Percentiles rank a stretch among this genome's conserved stretches.
Conservation (phyloP, 176 grass and related monocot genomes). For the Carex scoparia region DNA sequence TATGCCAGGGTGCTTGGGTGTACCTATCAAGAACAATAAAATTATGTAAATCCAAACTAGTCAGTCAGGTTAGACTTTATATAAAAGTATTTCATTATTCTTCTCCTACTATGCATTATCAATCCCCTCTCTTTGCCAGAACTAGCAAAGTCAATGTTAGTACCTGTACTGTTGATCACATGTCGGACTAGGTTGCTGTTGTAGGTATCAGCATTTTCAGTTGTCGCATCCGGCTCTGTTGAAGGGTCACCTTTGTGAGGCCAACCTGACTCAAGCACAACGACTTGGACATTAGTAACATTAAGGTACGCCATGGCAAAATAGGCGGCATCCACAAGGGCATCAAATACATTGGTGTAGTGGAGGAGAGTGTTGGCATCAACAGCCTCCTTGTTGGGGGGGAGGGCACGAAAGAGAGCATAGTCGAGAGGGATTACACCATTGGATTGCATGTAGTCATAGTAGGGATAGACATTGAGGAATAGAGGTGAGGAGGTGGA, state of each 20-base stretch:
- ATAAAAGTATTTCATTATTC: neutral
- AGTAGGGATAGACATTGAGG: constrained; percentile 97
- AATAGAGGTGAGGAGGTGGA: constrained; percentile 68
- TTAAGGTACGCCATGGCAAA: constrained; percentile 94
- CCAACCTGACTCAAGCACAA: constrained; percentile 92
- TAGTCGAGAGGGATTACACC: constrained; percentile 93
- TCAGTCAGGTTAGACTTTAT: neutral
- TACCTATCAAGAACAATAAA: constrained; percentile 4
- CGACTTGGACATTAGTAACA: constrained; percentile 78
- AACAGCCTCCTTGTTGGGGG: constrained; percentile 94
- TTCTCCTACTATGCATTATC: neutral
- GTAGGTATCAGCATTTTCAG: constrained; percentile 87
- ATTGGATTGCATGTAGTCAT: constrained; percentile 97
- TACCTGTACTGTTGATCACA: constrained; percentile 84
- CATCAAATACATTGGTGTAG: constrained; percentile 97
- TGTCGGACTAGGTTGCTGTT: constrained; percentile 94
- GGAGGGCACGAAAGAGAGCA: constrained; percentile 78
- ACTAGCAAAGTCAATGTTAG: neutral
- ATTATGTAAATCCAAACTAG: neutral
- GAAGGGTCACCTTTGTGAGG: constrained; percentile 89
- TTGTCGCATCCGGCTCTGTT: constrained; percentile 63
- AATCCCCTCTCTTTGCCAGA: neutral
- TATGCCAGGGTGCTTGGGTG: constrained; percentile 85
- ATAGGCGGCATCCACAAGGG: constrained; percentile 83
- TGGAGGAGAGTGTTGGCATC: constrained; percentile 94